A percentile compares a stretch with the other conserved stretches of the same genome.
Conservation (phyloP, 495 filamentous ascomycete species). For the Ramalina intermedia region DNA sequence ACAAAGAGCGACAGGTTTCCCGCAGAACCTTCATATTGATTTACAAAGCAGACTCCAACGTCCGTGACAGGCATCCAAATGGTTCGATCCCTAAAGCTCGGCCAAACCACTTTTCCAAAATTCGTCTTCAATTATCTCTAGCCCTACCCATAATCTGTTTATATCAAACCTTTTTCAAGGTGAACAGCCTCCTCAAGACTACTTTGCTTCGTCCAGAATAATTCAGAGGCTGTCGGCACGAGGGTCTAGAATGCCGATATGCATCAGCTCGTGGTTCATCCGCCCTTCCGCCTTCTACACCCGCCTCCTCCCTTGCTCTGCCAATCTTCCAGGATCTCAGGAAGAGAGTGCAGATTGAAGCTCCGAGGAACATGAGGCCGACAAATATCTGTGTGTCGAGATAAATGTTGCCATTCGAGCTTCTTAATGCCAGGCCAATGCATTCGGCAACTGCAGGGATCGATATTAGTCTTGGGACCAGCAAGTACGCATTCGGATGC, state of each 20-base stretch:
- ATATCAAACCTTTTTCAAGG: too few species aligned
- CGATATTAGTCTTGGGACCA: constrained; percentile 1
- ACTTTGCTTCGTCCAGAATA: too few species aligned
- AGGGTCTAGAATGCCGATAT: not conserved
- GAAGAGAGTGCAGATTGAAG: constrained; percentile 35
- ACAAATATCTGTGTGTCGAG: constrained; percentile 52
- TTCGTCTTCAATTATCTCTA: too few species aligned
- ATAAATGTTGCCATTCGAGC: constrained; percentile 31
- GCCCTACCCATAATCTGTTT: too few species aligned
- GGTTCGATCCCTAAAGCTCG: too few species aligned
- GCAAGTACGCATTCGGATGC: not conserved
- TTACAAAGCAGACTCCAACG: too few species aligned
- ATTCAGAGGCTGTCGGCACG: too few species aligned
- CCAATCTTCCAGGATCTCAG: constrained; percentile 36
- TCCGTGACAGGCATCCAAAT: too few species aligned
- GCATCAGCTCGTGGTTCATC: not conserved
- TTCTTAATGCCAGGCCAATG: constrained; percentile 54
- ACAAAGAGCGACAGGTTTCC: too few species aligned
- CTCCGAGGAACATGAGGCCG: constrained; percentile 50
- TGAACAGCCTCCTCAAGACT: too few species aligned
- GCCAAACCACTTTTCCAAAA: too few species aligned
- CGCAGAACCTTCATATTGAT: too few species aligned
- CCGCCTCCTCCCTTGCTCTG: not conserved
- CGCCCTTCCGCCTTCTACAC: not conserved
- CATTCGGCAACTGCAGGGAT: constrained; percentile 50